Percentiles rank a stretch among this genome's conserved stretches.
Conservation (phyloP, 192 early-diverging fungal species). For the Umbelopsis ramanniana region DNA sequence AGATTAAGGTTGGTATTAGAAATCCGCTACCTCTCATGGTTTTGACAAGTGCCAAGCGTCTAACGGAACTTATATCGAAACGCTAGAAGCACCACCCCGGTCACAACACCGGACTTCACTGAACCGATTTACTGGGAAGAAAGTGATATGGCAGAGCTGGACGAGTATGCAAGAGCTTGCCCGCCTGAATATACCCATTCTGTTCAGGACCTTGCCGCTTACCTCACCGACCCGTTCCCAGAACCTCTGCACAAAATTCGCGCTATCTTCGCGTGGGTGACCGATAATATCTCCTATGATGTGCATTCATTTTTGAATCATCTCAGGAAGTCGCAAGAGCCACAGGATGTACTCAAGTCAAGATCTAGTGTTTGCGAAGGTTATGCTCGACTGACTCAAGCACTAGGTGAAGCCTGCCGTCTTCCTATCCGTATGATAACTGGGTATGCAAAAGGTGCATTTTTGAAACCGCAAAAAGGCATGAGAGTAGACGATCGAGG, state of each 20-base stretch:
- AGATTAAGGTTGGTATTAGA: background rate
- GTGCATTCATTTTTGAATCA: conserved; percentile 42
- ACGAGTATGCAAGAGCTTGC: conserved; percentile 39
- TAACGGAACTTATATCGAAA: background rate
- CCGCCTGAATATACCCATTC: conserved; percentile 22
- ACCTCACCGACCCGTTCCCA: conserved; percentile 52
- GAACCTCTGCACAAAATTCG: conserved; percentile 49
- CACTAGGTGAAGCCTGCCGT: conserved; percentile 50
- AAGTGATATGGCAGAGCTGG: conserved; percentile 45
- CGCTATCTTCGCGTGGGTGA: conserved; percentile 58
- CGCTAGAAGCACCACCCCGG: background rate
- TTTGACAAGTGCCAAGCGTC: background rate
- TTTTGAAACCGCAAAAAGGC: conserved; percentile 14
- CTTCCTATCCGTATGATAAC: conserved; percentile 48
- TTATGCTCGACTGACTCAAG: conserved; percentile 57
- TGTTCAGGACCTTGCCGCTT: conserved; percentile 33
- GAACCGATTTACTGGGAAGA: background rate
- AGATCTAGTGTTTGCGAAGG: conserved; percentile 60
- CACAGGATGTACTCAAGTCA: conserved; percentile 44
- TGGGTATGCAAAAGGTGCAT: conserved; percentile 48
- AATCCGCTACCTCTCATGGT: background rate
- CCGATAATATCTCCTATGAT: conserved; percentile 58
- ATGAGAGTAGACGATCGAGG: conserved; percentile 34
- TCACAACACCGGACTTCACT: background rate
- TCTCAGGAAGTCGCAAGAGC: background rate